Evolutionary conservation across 2,329 filamentous ascomycete genomes (phyloP).

Genomic region (Raffaelea albimanens): DNA sequence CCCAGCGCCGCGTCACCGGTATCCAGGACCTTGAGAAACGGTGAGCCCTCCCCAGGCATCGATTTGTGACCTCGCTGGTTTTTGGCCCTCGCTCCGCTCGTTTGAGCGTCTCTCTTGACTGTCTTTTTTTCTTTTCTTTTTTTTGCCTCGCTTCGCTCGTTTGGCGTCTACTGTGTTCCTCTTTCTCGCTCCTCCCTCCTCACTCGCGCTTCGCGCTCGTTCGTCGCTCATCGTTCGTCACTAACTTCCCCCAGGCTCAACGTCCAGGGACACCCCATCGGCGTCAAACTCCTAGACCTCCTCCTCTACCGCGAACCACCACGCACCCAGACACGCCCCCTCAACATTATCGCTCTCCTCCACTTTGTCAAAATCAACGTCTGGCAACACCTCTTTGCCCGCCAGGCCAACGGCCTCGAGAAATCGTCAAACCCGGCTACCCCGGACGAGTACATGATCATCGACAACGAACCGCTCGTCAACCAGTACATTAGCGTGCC

Average conservation of each 20-base stretch:
- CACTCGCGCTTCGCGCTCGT: neutral
- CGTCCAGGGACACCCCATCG: conserved; percentile 84
- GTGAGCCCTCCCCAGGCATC: no score
- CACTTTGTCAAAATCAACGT: conserved; percentile 91
- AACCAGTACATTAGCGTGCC: conserved; percentile 91
- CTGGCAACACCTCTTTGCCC: conserved; percentile 86
- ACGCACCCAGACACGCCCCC: conserved; percentile 65
- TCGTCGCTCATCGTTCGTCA: neutral
- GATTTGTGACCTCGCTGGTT: no score
- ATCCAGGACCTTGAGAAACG: conserved; percentile 90
- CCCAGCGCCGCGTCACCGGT: conserved; percentile 79
- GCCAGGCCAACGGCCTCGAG: conserved; percentile 86
- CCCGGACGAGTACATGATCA: conserved; percentile 96
- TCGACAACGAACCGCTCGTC: conserved; percentile 93
- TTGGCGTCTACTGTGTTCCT: no score
- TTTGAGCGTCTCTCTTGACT: no score
- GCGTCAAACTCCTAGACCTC: conserved; percentile 88
- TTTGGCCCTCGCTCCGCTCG: no score
- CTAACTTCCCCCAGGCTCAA: conserved; percentile 55
- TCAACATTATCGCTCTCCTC: conserved; percentile 80
- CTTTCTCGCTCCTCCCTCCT: neutral
- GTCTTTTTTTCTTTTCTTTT: neutral
- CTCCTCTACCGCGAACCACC: conserved; percentile 74
- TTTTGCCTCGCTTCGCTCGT: no score
- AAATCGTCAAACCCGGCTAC: conserved; percentile 73